A percentile compares a stretch with the other conserved stretches of the same genome.
Evolutionary conservation across 2,329 filamentous ascomycete species (phyloP).

Genomic region (Polychaeton citri): DNA sequence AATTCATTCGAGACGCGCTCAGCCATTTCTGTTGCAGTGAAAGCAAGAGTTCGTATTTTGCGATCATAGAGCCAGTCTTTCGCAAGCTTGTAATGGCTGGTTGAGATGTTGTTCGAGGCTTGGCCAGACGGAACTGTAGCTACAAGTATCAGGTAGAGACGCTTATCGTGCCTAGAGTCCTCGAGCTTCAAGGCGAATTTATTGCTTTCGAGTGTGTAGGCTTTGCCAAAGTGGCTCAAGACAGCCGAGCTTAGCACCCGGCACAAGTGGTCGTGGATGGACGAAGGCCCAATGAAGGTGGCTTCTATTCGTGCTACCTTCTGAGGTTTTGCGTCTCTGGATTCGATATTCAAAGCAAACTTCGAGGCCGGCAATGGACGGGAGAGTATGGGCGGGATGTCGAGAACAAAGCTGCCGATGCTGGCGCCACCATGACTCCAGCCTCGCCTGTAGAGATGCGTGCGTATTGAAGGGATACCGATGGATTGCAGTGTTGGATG

Average conservation of each 20-base stretch:
- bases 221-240: slow-evolving; percentile 6
- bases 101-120: slow-evolving; percentile 14
- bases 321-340: slow-evolving; percentile 1
- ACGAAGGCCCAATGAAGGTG: slow-evolving; percentile 25
- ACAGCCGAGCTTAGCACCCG: slow-evolving; percentile 4
- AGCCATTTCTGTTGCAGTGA: slow-evolving; percentile 21
- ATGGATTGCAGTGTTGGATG: slow-evolving; percentile 38
- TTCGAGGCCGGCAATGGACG: slow-evolving; percentile 23
- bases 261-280: slow-evolving; percentile 16
- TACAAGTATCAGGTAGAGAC: slow-evolving; percentile 42
- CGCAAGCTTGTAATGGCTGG: slow-evolving; percentile 31
- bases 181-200: slow-evolving; percentile 9
- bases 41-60: slow-evolving; percentile 13
- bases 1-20: slow-evolving; percentile 32
- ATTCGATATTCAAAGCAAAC: slow-evolving; percentile 12
- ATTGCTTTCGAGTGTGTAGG: background rate
- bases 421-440: slow-evolving; percentile 36
- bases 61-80: slow-evolving; percentile 37
- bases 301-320: slow-evolving; percentile 18
- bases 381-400: slow-evolving; percentile 28
- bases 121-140: slow-evolving; percentile 29
- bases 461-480: slow-evolving; percentile 34
- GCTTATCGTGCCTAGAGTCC: slow-evolving; percentile 10
- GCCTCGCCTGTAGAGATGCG: slow-evolving; percentile 35
- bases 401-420: slow-evolving; percentile 38